phyloP scores from a whole-genome alignment of 1,139 yeast genomes.

The Pichia sp. region DNA sequence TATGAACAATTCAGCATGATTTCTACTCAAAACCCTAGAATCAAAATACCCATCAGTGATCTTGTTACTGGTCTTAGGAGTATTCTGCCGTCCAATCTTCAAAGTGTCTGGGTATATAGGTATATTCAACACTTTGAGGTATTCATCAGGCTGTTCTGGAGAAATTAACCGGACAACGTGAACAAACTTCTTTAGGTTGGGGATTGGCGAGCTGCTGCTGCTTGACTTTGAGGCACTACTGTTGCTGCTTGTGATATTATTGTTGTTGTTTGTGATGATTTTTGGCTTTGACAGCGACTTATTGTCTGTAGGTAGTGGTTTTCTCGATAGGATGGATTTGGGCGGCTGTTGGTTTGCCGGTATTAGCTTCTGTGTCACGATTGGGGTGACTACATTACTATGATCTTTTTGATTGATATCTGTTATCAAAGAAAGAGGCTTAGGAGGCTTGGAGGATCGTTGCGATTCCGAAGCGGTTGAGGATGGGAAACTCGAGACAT shows the following conservation, averaged over 20 bases:
- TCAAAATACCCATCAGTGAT: constrained; percentile 90
- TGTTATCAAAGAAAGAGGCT: constrained; percentile 4
- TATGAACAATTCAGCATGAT: constrained; percentile 87
- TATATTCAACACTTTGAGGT: constrained; percentile 66
- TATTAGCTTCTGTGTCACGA: neutral
- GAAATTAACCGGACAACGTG: constrained; percentile 65
- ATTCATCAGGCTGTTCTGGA: constrained; percentile 64
- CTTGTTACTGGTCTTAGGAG: constrained; percentile 67
- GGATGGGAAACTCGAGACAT: neutral
- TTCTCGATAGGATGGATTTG: neutral
- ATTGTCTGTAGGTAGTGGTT: neutral
- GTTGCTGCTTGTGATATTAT: constrained; percentile 1
- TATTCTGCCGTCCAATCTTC: constrained; percentile 83
- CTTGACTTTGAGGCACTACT: neutral
- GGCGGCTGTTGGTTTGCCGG: neutral
- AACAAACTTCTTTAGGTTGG: constrained; percentile 24
- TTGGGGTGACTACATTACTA: neutral
- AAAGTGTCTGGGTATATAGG: constrained; percentile 82
- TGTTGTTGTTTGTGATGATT: neutral
- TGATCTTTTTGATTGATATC: neutral
- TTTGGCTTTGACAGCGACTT: neutral
- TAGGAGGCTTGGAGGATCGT: neutral
- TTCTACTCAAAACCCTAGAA: constrained; percentile 85
- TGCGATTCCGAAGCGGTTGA: neutral
- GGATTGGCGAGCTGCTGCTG: neutral